These are phyloP conservation scores for Fraxinus ornus DNA, from an alignment of 305 asterid species.

Conservation along the genomic window DNA sequence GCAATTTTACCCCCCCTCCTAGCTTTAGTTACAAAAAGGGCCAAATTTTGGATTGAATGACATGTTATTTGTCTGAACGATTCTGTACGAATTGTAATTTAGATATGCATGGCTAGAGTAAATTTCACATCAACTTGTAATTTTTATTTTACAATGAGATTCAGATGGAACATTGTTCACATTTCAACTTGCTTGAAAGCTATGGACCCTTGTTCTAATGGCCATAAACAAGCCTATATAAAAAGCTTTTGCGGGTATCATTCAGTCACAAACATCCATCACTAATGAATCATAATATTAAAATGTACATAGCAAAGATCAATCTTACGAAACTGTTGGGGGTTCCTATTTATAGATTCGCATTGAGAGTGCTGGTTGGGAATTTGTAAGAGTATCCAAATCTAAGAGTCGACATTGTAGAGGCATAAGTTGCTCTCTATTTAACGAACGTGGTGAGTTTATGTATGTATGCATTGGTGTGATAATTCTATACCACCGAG, in stretches of 20 bases:
- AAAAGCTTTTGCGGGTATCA: background rate
- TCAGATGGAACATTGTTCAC: background rate
- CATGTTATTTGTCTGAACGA: background rate
- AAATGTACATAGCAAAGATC: background rate
- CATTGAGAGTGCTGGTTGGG: background rate
- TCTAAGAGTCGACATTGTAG: background rate
- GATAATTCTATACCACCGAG: background rate
- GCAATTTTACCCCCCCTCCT: background rate
- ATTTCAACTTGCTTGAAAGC: background rate
- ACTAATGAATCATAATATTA: background rate
- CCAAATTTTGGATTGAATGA: background rate
- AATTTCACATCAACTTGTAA: background rate
- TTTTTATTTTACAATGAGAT: background rate
- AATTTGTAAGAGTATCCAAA: background rate
- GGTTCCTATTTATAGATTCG: background rate
- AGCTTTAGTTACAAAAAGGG: background rate
- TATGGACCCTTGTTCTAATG: background rate
- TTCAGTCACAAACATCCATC: background rate
- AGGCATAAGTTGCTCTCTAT: background rate
- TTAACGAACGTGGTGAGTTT: background rate
- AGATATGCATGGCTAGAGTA: background rate
- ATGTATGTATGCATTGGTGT: background rate
- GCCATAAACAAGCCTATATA: background rate
- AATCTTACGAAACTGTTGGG: background rate
- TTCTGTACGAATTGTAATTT: background rate